Evolutionary conservation across 768 basidiomycete species (phyloP).

Genomic region (Lactifluus rugatus): DNA sequence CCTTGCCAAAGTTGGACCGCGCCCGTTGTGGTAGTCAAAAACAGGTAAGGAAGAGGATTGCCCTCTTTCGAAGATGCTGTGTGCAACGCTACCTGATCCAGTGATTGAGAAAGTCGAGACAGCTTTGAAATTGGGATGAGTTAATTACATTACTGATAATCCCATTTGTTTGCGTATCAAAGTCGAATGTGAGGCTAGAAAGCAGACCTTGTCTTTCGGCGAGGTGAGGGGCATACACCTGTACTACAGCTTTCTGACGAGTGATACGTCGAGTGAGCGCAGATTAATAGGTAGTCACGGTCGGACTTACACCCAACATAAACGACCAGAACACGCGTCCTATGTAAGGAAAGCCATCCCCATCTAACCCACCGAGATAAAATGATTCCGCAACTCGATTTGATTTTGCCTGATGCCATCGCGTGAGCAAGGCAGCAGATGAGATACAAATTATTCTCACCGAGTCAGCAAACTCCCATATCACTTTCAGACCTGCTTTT

Average conservation of each 20-base stretch:
- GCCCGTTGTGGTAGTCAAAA: constrained; percentile 66
- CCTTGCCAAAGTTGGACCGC: constrained; percentile 67
- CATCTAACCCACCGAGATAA: constrained; percentile 49
- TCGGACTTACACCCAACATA: constrained; percentile 36
- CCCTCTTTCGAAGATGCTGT: constrained; percentile 32
- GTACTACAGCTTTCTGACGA: constrained; percentile 42
- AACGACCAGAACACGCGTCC: constrained; percentile 63
- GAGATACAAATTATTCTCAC: constrained; percentile 29
- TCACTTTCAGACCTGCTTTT: constrained; percentile 29
- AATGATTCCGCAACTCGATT: constrained; percentile 36
- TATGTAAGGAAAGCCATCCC: constrained; percentile 43
- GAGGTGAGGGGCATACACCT: constrained; percentile 44
- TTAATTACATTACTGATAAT: constrained; percentile 52
- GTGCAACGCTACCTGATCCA: constrained; percentile 43
- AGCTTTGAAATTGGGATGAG: background rate
- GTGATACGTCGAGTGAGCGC: background rate
- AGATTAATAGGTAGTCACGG: background rate
- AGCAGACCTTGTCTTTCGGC: constrained; percentile 37
- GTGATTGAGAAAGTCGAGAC: background rate
- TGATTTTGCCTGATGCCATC: constrained; percentile 31
- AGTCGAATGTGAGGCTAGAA: constrained; percentile 49
- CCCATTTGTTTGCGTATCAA: constrained; percentile 58
- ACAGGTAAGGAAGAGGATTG: constrained; percentile 33
- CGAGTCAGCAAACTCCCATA: constrained; percentile 49
- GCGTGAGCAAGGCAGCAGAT: background rate